These are phyloP conservation scores for Penicillium soppii DNA, from an alignment of 495 filamentous ascomycete species.

Conservation along the genomic window DNA sequence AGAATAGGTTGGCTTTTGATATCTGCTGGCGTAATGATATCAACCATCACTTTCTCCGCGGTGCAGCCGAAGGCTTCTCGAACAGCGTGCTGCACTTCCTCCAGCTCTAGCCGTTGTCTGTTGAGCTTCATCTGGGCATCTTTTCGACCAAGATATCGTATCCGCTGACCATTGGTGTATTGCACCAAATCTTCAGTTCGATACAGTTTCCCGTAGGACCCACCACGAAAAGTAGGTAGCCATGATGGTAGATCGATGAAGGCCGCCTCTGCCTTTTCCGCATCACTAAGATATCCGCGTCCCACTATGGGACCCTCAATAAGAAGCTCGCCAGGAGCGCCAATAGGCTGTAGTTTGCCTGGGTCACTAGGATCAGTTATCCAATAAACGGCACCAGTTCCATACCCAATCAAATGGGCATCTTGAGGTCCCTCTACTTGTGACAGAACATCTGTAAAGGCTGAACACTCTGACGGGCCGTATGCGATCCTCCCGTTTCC, in stretches of 20 bases:
- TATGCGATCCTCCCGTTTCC: conserved; percentile 28
- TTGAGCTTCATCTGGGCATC: conserved; percentile 35
- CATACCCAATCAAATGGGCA: conserved; percentile 12
- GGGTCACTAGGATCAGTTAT: conserved; percentile 34
- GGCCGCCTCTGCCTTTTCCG: conserved; percentile 30
- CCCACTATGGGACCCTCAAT: conserved; percentile 41
- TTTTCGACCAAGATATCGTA: conserved; percentile 35
- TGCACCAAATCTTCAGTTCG: conserved; percentile 54
- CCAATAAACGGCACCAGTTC: conserved; percentile 33
- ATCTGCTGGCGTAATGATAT: too few species aligned
- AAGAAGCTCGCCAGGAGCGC: conserved; percentile 41
- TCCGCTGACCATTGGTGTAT: conserved; percentile 33
- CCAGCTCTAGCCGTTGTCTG: conserved; percentile 36
- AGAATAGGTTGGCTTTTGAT: too few species aligned
- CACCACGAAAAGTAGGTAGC: conserved; percentile 20
- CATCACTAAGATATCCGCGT: conserved; percentile 42
- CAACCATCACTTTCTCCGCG: too few species aligned
- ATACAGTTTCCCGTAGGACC: conserved; percentile 20
- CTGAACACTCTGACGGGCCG: conserved; percentile 20
- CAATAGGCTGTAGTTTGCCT: conserved; percentile 31
- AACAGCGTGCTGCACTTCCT: too few species aligned
- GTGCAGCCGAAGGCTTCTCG: too few species aligned
- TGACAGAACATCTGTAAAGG: neutral
- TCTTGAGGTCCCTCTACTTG: neutral
- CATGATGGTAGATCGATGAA: conserved; percentile 50